Evolutionary conservation across 768 basidiomycete species (phyloP).

Genomic region (Kwoniella sp.): DNA sequence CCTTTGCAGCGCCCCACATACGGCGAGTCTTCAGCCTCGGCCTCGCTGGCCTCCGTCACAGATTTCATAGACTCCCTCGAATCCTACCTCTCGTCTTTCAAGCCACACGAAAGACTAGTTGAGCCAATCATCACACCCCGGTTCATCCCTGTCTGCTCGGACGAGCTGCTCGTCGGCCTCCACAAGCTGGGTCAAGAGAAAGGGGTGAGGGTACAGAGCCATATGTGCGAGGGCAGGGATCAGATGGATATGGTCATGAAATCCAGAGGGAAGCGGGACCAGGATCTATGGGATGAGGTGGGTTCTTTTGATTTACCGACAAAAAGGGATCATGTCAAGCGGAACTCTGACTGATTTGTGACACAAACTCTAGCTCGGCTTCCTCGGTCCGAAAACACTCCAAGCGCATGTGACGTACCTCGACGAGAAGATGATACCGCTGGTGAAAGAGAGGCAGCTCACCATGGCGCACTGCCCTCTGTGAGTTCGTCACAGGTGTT

Average conservation of each 20-base stretch:
- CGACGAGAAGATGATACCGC: constrained; percentile 60
- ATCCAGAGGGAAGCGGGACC: constrained; percentile 67
- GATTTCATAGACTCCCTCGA: constrained; percentile 66
- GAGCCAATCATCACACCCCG: constrained; percentile 85
- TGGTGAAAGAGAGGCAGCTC: constrained; percentile 62
- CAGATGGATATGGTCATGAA: constrained; percentile 71
- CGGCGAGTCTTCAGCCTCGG: constrained; percentile 61
- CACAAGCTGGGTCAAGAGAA: constrained; percentile 62
- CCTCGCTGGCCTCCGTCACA: constrained; percentile 62
- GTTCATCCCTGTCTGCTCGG: constrained; percentile 85
- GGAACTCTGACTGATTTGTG: neutral
- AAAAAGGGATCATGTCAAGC: neutral
- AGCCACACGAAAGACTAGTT: constrained; percentile 63
- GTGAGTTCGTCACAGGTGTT: no score
- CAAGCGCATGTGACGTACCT: constrained; percentile 92
- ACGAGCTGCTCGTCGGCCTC: constrained; percentile 68
- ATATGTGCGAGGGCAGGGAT: constrained; percentile 78
- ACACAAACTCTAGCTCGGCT: constrained; percentile 59
- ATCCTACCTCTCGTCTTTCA: constrained; percentile 58
- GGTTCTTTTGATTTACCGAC: neutral
- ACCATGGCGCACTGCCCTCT: constrained; percentile 85
- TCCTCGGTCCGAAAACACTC: constrained; percentile 69
- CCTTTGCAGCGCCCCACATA: constrained; percentile 64
- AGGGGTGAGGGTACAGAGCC: constrained; percentile 71
- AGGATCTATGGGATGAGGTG: constrained; percentile 74